Evolutionary conservation across 805 yeast genomes (phyloP).

Genomic region (Ogataea nitratoaversa): DNA sequence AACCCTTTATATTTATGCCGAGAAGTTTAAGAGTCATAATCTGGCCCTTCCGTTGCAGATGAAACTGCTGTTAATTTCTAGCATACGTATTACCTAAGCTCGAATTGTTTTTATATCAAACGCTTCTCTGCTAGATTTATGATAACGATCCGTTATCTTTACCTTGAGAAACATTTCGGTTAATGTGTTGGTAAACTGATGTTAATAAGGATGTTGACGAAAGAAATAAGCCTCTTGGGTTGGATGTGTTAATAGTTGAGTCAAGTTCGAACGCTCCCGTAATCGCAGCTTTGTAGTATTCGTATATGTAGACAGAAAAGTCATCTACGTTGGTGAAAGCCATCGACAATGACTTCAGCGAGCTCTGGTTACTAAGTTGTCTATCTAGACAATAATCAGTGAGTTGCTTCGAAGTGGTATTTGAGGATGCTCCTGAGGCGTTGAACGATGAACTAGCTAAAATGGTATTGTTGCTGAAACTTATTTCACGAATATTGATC

Average conservation of each 20-base stretch:
- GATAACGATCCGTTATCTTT: background rate
- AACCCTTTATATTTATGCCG: no score
- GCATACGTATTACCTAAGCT: no score
- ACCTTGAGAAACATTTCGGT: no score
- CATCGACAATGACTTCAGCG: background rate
- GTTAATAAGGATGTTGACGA: constrained; percentile 6
- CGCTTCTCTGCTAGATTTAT: no score
- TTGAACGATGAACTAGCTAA: constrained; percentile 9
- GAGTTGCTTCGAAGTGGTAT: no score
- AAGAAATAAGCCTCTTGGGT: constrained; percentile 9
- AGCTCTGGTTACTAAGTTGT: background rate
- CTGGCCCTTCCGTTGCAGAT: no score
- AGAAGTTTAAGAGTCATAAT: no score
- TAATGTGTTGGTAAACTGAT: constrained; percentile 14
- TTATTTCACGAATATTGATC: constrained; percentile 12
- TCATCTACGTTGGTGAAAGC: constrained; percentile 4
- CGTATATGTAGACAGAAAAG: constrained; percentile 7
- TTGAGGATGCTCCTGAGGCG: constrained; percentile 1
- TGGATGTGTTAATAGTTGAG: constrained; percentile 4
- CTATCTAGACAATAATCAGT: background rate
- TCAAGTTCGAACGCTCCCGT: constrained; percentile 9
- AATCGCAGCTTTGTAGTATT: constrained; percentile 11
- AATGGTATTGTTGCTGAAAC: constrained; percentile 4
- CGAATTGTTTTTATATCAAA: no score
- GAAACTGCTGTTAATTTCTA: no score